Conservation (phyloP, 108 stramenopile species). For the Fragilaria crotonensis region DNA sequence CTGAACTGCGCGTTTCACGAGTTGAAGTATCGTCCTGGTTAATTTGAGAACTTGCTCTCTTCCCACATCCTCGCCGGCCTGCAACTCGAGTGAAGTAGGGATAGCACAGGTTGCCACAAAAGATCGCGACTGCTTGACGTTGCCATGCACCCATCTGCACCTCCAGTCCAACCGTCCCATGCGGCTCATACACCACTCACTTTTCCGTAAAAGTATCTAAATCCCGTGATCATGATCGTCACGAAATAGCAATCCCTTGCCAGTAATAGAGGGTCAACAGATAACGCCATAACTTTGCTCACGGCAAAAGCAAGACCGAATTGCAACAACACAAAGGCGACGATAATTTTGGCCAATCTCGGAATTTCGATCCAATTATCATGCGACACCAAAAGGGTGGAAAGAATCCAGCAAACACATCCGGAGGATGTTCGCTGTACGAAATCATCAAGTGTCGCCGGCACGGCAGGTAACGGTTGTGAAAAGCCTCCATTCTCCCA, state of each 20-base stretch:
- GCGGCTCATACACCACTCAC: no score
- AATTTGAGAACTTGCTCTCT: no score
- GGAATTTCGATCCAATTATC: neutral
- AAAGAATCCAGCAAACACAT: neutral
- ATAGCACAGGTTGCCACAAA: no score
- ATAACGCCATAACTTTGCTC: neutral
- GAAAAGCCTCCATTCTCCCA: constrained; percentile 5
- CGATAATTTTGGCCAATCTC: neutral
- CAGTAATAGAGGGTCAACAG: neutral
- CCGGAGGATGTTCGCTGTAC: neutral
- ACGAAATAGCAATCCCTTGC: neutral
- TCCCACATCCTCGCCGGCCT: no score
- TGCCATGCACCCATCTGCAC: no score
- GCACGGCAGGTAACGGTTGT: neutral
- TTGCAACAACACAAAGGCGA: neutral
- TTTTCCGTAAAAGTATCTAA: neutral
- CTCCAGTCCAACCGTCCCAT: no score
- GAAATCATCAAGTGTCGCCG: neutral
- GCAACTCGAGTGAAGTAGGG: no score
- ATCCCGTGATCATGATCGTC: neutral
- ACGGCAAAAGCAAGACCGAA: neutral
- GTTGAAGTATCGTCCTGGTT: no score
- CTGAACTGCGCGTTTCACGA: no score
- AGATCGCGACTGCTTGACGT: no score
- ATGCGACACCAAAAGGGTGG: neutral